Evolutionary conservation across 2,329 filamentous ascomycete genomes (phyloP).

Genomic region (Talaromyces funiculosus): DNA sequence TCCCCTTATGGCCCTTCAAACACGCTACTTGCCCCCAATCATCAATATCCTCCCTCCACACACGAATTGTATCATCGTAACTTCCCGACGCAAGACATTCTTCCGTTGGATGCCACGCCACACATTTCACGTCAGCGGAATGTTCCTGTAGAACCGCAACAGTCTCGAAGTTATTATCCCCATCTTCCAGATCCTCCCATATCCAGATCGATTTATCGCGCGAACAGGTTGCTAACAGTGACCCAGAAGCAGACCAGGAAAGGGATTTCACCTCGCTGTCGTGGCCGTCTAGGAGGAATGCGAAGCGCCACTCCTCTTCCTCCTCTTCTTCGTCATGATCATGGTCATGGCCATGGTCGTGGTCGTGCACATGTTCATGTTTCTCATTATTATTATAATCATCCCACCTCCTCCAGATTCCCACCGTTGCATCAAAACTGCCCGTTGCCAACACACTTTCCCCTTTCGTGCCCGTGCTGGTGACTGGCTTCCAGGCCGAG

Average conservation of each 20-base stretch:
- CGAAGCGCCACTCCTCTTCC: constrained; percentile 85
- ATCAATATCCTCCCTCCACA: constrained; percentile 87
- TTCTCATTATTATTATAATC: constrained; percentile 33
- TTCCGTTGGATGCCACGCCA: constrained; percentile 78
- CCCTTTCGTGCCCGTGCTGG: constrained; percentile 37
- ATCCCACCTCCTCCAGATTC: constrained; percentile 67
- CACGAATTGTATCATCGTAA: constrained; percentile 84
- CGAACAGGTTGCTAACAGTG: constrained; percentile 78
- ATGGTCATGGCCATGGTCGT: constrained; percentile 23
- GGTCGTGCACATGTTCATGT: not conserved
- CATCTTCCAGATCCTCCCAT: constrained; percentile 85
- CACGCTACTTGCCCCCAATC: constrained; percentile 90
- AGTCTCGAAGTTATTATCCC: constrained; percentile 94
- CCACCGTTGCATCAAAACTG: constrained; percentile 88
- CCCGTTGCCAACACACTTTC: constrained; percentile 81
- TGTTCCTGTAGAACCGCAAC: constrained; percentile 93
- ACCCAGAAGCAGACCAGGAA: constrained; percentile 59
- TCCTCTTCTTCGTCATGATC: constrained; percentile 56
- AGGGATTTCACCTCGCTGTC: constrained; percentile 92
- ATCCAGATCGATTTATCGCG: constrained; percentile 96
- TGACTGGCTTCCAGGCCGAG: constrained; percentile 74
- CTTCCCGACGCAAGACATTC: constrained; percentile 83
- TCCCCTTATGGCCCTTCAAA: constrained; percentile 72
- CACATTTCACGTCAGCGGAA: constrained; percentile 88
- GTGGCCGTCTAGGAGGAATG: constrained; percentile 87